phyloP scores from a whole-genome alignment of 2,329 filamentous ascomycete species.

The Aureobasidium leucospermi region DNA sequence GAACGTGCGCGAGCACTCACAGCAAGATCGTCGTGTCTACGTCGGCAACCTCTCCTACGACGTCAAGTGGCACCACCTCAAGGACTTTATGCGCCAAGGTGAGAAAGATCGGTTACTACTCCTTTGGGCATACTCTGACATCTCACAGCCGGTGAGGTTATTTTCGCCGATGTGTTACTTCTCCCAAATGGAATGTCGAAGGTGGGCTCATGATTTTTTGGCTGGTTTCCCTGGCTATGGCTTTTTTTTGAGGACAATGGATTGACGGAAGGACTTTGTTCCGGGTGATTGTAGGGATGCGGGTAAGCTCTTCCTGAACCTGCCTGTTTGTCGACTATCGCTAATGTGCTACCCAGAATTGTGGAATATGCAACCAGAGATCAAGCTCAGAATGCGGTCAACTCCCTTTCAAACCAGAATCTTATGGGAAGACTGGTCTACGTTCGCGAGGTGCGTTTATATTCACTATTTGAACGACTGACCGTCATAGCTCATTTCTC shows the following conservation, averaged over 20 bases:
- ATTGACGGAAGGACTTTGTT: conserved; percentile 96
- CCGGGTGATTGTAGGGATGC: conserved; percentile 97
- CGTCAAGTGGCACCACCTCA: conserved; percentile 99
- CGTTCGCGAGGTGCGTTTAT: conserved; percentile 75
- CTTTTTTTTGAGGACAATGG: conserved; percentile 75
- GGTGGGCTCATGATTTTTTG: conserved; percentile 88
- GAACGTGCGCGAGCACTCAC: conserved; percentile 85
- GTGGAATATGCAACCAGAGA: conserved; percentile 99
- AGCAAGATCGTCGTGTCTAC: conserved; percentile 98
- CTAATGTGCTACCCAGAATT: conserved; percentile 59
- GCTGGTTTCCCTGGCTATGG: conserved; percentile 66
- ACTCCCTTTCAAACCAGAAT: conserved; percentile 97
- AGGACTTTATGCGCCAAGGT: conserved; percentile 99
- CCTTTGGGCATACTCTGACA: not conserved
- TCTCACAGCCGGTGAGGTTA: conserved; percentile 83
- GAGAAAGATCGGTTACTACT: conserved; percentile 33
- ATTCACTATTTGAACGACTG: not conserved
- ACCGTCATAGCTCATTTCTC: not conserved
- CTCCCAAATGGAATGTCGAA: conserved; percentile 99
- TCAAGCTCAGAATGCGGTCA: conserved; percentile 95
- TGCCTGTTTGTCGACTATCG: not conserved
- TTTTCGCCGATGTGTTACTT: conserved; percentile 98
- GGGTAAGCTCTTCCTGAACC: conserved; percentile 59
- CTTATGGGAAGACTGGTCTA: conserved; percentile 98
- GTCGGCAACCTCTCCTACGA: conserved; percentile 98